Percentiles rank a stretch among this genome's conserved stretches.
Evolutionary conservation across 1,284 basidiomycete species (phyloP).

Genomic region (Boletus semigastroideus): DNA sequence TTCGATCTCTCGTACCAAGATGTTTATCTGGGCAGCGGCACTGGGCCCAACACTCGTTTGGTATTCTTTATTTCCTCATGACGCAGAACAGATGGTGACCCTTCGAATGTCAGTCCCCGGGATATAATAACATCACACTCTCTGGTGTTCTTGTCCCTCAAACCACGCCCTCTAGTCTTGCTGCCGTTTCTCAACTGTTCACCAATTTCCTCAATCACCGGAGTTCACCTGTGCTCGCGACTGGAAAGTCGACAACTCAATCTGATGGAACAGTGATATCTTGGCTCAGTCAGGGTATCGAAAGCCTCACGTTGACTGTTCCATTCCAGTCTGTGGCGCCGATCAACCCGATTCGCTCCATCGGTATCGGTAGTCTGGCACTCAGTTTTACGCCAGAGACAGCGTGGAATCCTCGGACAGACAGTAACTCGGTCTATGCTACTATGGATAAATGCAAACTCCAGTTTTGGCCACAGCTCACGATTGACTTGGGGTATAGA

Average conservation of each 20-base stretch:
- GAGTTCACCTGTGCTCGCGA: slow-evolving; percentile 57
- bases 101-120: slow-evolving; percentile 42
- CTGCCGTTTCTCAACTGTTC: slow-evolving; percentile 62
- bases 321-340: slow-evolving; percentile 57
- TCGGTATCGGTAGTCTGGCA: slow-evolving; percentile 63
- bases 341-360: slow-evolving; percentile 69
- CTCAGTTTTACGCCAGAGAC: slow-evolving; percentile 56
- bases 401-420: slow-evolving; percentile 60
- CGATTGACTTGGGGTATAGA: slow-evolving; percentile 35
- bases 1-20: slow-evolving; percentile 64
- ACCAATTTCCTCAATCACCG: slow-evolving; percentile 75
- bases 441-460: slow-evolving; percentile 44
- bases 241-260: slow-evolving; percentile 58
- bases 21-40: slow-evolving; percentile 61
- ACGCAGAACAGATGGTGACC: not conserved
- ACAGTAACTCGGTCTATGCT: slow-evolving; percentile 62
- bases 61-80: slow-evolving; percentile 33
- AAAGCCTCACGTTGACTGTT: slow-evolving; percentile 54
- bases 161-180: slow-evolving; percentile 47
- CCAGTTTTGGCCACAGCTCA: not conserved
- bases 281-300: slow-evolving; percentile 69
- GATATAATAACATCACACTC: slow-evolving; percentile 62
- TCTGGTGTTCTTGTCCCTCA: slow-evolving; percentile 61
- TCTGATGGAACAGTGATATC: slow-evolving; percentile 54
- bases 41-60: slow-evolving; percentile 49